Percentiles rank a stretch among this genome's conserved stretches.
phyloP scores from a whole-genome alignment of 257 asterid species.

The Primulina tabacum region DNA sequence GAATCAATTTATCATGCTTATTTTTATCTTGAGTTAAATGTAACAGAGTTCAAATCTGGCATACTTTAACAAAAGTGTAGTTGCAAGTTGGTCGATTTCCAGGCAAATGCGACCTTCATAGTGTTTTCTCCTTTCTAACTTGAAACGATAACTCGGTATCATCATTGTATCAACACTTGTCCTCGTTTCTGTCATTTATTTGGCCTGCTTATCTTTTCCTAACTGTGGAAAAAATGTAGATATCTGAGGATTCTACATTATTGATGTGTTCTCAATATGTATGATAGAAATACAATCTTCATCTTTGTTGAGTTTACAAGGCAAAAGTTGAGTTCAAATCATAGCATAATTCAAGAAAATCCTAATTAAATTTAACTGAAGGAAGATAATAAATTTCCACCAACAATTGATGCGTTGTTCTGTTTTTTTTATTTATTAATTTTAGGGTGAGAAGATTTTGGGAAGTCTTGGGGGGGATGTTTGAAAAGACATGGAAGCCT shows the following conservation, averaged over 20 bases:
- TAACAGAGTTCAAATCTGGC: background rate
- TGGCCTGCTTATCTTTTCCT: background rate
- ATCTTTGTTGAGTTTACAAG: background rate
- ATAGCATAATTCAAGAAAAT: no score
- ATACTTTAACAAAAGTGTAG: background rate
- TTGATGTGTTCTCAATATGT: background rate
- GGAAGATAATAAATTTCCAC: no score
- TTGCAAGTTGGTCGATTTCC: background rate
- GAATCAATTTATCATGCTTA: no score
- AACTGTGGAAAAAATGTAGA: background rate
- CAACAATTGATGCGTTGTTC: background rate
- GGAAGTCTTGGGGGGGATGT: constrained; percentile 92
- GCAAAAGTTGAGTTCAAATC: background rate
- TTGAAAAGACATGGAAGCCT: constrained; percentile 96
- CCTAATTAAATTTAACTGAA: background rate
- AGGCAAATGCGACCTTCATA: background rate
- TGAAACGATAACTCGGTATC: background rate
- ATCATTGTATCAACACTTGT: no score
- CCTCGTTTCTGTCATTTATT: no score
- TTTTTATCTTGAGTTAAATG: no score
- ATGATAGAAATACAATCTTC: no score
- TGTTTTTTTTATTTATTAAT: constrained; percentile 23
- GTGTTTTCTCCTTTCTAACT: background rate
- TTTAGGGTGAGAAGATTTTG: constrained; percentile 92
- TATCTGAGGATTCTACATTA: no score